phyloP scores from a whole-genome alignment of 2,329 filamentous ascomycete genomes.

The Alternaria postmessia region DNA sequence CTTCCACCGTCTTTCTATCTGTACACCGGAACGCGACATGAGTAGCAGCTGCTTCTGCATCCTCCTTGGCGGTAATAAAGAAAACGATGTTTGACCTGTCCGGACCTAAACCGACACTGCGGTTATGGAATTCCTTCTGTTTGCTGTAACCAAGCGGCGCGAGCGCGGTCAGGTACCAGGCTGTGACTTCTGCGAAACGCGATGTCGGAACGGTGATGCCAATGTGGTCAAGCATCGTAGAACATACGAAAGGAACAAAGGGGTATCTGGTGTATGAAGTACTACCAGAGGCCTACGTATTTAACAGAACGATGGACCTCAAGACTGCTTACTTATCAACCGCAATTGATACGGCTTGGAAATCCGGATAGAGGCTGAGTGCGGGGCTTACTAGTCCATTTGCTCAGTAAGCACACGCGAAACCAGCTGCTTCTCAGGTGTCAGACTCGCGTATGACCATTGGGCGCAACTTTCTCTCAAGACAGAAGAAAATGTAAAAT shows the following conservation, averaged over 20 bases:
- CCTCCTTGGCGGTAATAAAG: slow-evolving; percentile 28
- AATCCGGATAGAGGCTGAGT: neutral
- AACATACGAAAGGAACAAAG: neutral
- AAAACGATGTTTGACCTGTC: slow-evolving; percentile 17
- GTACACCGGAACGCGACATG: slow-evolving; percentile 34
- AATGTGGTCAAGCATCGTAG: neutral
- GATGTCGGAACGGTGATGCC: slow-evolving; percentile 27
- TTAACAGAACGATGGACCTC: neutral
- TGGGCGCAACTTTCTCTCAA: neutral
- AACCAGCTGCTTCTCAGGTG: neutral
- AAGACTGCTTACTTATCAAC: neutral
- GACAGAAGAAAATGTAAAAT: neutral
- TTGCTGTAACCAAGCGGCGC: slow-evolving; percentile 37
- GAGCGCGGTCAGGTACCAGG: slow-evolving; percentile 37
- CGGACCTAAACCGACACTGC: slow-evolving; percentile 27
- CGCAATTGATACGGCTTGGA: neutral
- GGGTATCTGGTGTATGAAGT: neutral
- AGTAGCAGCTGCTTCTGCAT: slow-evolving; percentile 1
- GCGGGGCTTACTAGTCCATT: neutral
- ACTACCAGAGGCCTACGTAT: neutral
- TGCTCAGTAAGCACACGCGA: neutral
- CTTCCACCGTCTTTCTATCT: slow-evolving; percentile 25
- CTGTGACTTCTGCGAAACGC: slow-evolving; percentile 27
- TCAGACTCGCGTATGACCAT: neutral
- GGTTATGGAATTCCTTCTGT: slow-evolving; percentile 28